Evolutionary conservation across 345 rosid genomes (phyloP).

Genomic region (Hibiscus syriacus): DNA sequence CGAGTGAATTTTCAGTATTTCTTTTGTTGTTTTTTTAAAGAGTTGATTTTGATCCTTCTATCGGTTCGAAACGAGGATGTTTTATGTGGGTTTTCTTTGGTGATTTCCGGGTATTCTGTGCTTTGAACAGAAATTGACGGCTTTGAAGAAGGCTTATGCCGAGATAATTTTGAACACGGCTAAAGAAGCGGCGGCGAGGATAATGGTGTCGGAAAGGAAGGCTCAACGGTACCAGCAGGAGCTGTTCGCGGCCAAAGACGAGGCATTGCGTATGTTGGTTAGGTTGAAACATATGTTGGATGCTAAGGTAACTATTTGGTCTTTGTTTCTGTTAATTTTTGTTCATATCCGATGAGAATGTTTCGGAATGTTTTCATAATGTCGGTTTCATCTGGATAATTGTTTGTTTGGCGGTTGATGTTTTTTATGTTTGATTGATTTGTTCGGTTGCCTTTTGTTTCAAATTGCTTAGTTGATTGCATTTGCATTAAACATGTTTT

Average conservation of each 20-base stretch:
- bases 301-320: conserved; percentile 44
- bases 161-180: conserved; percentile 80
- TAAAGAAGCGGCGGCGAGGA: conserved; percentile 88
- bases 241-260: conserved; percentile 60
- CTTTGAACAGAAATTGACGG: conserved; percentile 55
- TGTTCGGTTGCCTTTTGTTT: neutral
- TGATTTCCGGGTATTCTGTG: neutral
- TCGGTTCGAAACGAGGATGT: conserved; percentile 1
- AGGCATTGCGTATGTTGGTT: conserved; percentile 64
- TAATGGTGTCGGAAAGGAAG: conserved; percentile 78
- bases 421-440: neutral
- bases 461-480: neutral
- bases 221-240: conserved; percentile 61
- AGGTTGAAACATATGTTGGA: conserved; percentile 80
- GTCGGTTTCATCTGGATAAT: too few relatives aligned
- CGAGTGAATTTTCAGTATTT: neutral
- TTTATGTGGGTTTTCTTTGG: conserved; percentile 16
- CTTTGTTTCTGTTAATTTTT: conserved; percentile 13
- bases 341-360: too few relatives aligned
- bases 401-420: too few relatives aligned
- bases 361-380: too few relatives aligned
- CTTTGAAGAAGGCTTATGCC: conserved; percentile 93
- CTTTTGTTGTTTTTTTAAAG: neutral
- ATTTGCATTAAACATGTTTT: neutral
- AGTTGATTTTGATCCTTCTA: conserved; percentile 23